These are phyloP conservation scores for Corynascus novoguineensis DNA, from an alignment of 495 filamentous ascomycete species.

Conservation along the genomic window DNA sequence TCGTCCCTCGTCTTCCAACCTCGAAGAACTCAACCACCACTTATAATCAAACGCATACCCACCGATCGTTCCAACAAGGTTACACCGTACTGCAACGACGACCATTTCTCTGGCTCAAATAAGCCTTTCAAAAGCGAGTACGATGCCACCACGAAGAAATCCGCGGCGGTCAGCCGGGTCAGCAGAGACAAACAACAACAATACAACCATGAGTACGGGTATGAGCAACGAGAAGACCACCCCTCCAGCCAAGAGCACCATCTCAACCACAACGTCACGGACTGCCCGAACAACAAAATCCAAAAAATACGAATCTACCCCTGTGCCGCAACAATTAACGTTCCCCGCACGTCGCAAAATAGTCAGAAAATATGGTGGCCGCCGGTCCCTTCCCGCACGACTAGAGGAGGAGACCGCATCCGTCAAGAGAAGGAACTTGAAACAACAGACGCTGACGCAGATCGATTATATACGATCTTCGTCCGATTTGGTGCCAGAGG, in stretches of 20 bases:
- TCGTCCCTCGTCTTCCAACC: no score
- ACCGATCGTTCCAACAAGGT: no score
- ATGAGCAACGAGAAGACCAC: background rate
- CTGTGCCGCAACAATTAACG: conserved; percentile 35
- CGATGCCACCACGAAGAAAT: no score
- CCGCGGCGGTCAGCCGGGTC: no score
- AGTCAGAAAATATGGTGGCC: conserved; percentile 37
- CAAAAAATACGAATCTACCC: conserved; percentile 35
- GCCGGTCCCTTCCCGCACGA: conserved; percentile 22
- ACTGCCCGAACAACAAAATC: conserved; percentile 17
- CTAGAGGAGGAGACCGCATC: background rate
- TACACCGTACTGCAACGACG: no score
- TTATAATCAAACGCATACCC: no score
- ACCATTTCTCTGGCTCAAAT: no score
- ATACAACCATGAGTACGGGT: background rate
- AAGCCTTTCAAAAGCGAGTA: no score
- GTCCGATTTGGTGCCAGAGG: conserved; percentile 11
- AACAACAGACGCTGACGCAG: conserved; percentile 49
- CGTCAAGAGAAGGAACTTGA: conserved; percentile 7
- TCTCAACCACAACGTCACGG: background rate
- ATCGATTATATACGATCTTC: conserved; percentile 34
- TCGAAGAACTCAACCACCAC: no score
- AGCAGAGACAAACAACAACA: no score
- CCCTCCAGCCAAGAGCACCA: background rate
- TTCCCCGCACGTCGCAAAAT: conserved; percentile 35